Base-by-base conservation (phyloP, 345 rosid species). In the Euphorbia lathyris region DNA sequence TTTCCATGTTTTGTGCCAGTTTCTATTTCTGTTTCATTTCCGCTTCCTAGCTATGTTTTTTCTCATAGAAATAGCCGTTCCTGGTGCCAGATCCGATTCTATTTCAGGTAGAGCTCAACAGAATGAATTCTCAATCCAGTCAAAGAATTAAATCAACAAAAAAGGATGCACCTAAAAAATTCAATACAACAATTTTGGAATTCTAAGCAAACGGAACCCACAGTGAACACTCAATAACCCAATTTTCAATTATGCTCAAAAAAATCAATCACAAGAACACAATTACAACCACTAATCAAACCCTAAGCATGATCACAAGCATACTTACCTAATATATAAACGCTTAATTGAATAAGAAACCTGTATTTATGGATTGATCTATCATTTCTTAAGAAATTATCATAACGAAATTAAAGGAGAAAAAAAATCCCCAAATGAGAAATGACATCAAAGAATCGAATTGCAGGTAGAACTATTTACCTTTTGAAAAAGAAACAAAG, bases 401-500 rank as follows among this genome's bases (percentile, higher is more conserved):
- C 27, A 9, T 14, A 36, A 20, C n/a, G 23, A 68, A 23, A 52
- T 50, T 53, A 2, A 56, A 23, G 29, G 32, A 11, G 4, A 47
- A 22, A 32, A 60, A 10, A 0, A 13, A 0, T 17, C 11, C 40
- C 57, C 34, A 61, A 13, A 57, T 0, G 12, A 0, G 19, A 38
- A 2, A 7, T 48, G 27, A 17, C 7, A 36, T 9, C 1, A 34
- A 32, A 47, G 47, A 48, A 48, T 5, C 52, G 11, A 60, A 30
- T 19, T 0, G 16, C 32, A 32, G 36, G 7, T 17, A 22, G 48
- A 50, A 60, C 36, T 0, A 16, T 23, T 23, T 36, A 48, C 74
- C 74, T 58, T 58, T 34, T 40, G 56, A 43, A 32, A 29, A 58
- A 19, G 56, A 58, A 51, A 66, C 26, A 29, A 26, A 13, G 36